Percentiles rank a stretch among this genome's conserved stretches.
phyloP scores from a whole-genome alignment of 2,329 filamentous ascomycete species.

The Emmonsia crescens region DNA sequence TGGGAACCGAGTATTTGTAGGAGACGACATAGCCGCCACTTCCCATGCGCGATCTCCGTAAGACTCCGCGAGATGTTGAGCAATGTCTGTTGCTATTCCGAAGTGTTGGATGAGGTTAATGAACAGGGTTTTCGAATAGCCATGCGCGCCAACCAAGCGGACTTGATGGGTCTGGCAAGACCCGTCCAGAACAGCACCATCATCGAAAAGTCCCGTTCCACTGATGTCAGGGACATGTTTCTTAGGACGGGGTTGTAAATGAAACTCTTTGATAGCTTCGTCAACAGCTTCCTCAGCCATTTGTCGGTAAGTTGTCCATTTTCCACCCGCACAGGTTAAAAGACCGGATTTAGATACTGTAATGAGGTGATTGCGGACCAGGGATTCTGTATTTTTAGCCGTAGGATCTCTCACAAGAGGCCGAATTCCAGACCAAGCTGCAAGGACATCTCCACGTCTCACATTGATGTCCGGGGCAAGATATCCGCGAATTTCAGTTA shows the following conservation, averaged over 20 bases:
- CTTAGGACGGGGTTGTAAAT: constrained; percentile 48
- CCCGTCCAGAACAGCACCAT: constrained; percentile 60
- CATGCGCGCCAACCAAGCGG: constrained; percentile 71
- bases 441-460: constrained; percentile 74
- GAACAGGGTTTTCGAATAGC: constrained; percentile 81
- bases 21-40: constrained; percentile 66
- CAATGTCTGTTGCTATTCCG: constrained; percentile 82
- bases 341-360: constrained; percentile 69
- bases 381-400: constrained; percentile 72
- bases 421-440: constrained; percentile 80
- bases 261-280: constrained; percentile 60
- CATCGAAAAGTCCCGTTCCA: constrained; percentile 59
- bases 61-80: constrained; percentile 73
- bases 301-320: constrained; percentile 88
- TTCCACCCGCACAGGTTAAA: constrained; percentile 75
- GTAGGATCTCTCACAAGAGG: constrained; percentile 80
- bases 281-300: constrained; percentile 89
- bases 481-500: constrained; percentile 72
- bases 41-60: constrained; percentile 92
- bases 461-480: constrained; percentile 76
- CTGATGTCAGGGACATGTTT: constrained; percentile 54
- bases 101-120: constrained; percentile 94
- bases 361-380: constrained; percentile 78
- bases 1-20: constrained; percentile 70
- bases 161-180: constrained; percentile 75